Evolutionary conservation across 2,329 filamentous ascomycete genomes (phyloP), one percentile per base, ranked within the genome.

Genomic region (Colletotrichum sp.): DNA sequence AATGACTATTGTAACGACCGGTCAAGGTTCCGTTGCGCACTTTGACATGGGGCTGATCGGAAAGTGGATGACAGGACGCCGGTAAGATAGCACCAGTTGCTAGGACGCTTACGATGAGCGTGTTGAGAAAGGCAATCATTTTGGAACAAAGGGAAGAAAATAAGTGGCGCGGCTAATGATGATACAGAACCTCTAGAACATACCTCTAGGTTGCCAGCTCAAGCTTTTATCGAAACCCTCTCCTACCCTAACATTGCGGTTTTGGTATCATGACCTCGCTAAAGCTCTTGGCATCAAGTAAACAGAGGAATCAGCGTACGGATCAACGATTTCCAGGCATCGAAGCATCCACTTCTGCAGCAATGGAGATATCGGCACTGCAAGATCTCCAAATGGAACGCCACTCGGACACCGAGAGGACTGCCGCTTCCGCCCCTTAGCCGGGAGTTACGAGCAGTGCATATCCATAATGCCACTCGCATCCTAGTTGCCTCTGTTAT

Each of bases 101-200:
- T 44, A 44, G 8, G 39, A n/a, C 3, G 39, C 18, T 44, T 44
- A 3, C 3, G 18, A 18, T n/a, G 18, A 44, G 5, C 2, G 8
- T 2, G 39, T 6, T 44, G 39, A 44, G 39, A 44, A 44, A 44
- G 1, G 39, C 9, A 10, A 44, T n/a, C 39, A 44, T n/a, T 2
- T 10, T 44, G 18, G 39, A n/a, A 12, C 39, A 6, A n/a, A 44
- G 1, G 18, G 5, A 10, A 6, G 16, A 44, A n/a, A 12, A 2
- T 10, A 6, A 44, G 5, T 12, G 39, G 18, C 3, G 39, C 8
- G 2, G 8, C 36, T 5, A n/a, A n/a, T n/a, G 39, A 44, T 18
- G 39, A 1, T n/a, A 1, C 5, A 12, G 9, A 1, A n/a, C 1
- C 9, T 44, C 18, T 1, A 44, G 8, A 44, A 44, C 18, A n/a